Conservation (phyloP, 2,329 filamentous ascomycete genomes). For the Cordyceps farinosa region DNA sequence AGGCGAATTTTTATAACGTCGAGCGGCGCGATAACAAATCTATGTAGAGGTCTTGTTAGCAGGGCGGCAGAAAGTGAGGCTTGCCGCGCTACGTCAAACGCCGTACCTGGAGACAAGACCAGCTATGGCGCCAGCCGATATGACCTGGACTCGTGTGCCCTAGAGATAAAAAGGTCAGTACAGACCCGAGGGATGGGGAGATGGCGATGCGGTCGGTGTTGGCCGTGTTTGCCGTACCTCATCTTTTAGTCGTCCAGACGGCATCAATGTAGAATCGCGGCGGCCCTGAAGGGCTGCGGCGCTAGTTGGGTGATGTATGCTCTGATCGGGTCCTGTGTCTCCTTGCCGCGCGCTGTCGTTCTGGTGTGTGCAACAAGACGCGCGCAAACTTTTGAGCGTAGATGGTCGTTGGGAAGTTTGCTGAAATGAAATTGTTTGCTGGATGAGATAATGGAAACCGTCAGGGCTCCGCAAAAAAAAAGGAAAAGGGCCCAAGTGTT, state of each 20-base stretch:
- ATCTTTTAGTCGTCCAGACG: conserved; percentile 53
- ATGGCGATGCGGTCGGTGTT: not conserved
- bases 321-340: not conserved
- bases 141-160: conserved; percentile 55
- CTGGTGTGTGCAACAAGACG: not conserved
- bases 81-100: not conserved
- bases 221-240: conserved; percentile 40
- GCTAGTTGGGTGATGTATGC: not conserved
- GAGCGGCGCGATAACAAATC: conserved; percentile 90
- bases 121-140: conserved; percentile 58
- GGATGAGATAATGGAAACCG: conserved; percentile 1
- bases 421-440: not conserved
- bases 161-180: conserved; percentile 24
- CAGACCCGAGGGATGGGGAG: not conserved
- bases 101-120: conserved; percentile 81
- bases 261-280: conserved; percentile 36
- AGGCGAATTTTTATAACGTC: conserved; percentile 98
- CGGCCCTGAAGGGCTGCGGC: not conserved
- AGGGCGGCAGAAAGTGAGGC: not conserved
- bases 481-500: not conserved
- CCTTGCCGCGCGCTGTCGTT: not conserved
- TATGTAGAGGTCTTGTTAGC: conserved; percentile 32
- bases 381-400: not conserved
- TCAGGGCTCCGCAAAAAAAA: not conserved
- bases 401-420: not conserved